Evolutionary conservation across 768 basidiomycete species (phyloP), one percentile per base, ranked within the genome.

Genomic region (Suillus ampliporus): DNA sequence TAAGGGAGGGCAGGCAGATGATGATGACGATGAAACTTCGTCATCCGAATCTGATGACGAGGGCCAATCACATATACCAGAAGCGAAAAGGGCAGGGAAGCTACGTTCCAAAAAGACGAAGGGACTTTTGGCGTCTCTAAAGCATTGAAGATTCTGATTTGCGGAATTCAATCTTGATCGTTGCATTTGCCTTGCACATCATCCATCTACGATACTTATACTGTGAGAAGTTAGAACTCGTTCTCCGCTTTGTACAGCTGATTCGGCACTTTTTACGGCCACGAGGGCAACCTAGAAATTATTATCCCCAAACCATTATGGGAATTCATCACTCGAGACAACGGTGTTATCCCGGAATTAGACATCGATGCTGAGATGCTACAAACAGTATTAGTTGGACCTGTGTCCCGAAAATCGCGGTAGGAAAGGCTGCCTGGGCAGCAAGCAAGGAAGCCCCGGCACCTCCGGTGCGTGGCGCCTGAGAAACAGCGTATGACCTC

Each of bases 11-110:
- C 54, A 28, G 40, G 58, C 7, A 10, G 53, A 57, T 4, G 65
- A 68, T 19, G 63, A 67, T 28, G 77, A 80, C 19, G 81, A 72
- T 31, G 72, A 72, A 14, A 70, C 72, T 9, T 75, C 72, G 8
- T 76, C 80, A 7, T 82, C 84, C 5, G 78, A 77, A 21, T 69
- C 69, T 1, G 79, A 80, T 0, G 82, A 67, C 40, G 72, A 40
- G 1, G 64, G 57, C n/a, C 65, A 62, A 35, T 73, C 74, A 19
- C 89, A 90, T 71, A 89, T 91, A 61, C 89, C 89, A 35, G 79
- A 74, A 64, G 78, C 78, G 13, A 80, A 86, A 60, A 77, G 80
- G 62, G 90, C 90, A 43, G 88, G 87, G 2, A 73, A 68, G 26
- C 44, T 72, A 58, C 57, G 67, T 50, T 65, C 65, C 48, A 73